Evolutionary conservation across 2,329 filamentous ascomycete species (phyloP).

Genomic region (Phaeomoniella chlamydospora): DNA sequence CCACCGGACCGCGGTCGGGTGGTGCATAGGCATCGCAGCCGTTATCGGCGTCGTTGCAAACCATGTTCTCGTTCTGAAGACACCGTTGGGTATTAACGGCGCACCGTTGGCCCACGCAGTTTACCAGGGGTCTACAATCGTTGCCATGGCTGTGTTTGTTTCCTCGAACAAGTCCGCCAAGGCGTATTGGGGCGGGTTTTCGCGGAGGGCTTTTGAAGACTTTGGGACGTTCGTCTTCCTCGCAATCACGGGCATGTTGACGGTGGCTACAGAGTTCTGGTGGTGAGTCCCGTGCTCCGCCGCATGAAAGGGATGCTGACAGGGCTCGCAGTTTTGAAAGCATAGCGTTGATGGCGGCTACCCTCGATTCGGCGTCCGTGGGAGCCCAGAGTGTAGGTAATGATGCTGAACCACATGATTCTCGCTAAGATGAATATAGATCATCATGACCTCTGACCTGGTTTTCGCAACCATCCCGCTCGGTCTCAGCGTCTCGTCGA

Average conservation of each 20-base stretch:
- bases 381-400: slow-evolving; percentile 6
- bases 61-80: slow-evolving; percentile 4
- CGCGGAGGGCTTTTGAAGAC: background rate
- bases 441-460: slow-evolving; percentile 7
- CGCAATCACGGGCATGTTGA: slow-evolving; percentile 7
- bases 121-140: slow-evolving; percentile 4
- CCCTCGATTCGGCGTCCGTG: slow-evolving; percentile 4
- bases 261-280: slow-evolving; percentile 8
- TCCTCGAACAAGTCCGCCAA: slow-evolving; percentile 1
- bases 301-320: background rate
- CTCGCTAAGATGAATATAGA: slow-evolving; percentile 1
- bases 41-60: slow-evolving; percentile 2
- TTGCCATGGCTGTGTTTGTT: slow-evolving; percentile 2
- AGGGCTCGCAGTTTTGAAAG: slow-evolving; percentile 5
- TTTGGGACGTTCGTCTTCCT: slow-evolving; percentile 3
- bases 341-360: slow-evolving; percentile 7
- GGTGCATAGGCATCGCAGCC: slow-evolving; percentile 1
- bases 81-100: slow-evolving; percentile 2
- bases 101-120: slow-evolving; percentile 4
- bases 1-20: slow-evolving; percentile 3
- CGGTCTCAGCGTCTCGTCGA: slow-evolving; percentile 3
- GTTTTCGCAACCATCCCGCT: slow-evolving; percentile 6
- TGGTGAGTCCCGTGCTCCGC: slow-evolving; percentile 3
- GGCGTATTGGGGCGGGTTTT: slow-evolving; percentile 2
- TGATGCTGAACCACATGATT: background rate